These are phyloP conservation scores for Echria macrotheca DNA, from an alignment of 495 filamentous ascomycete genomes.

Conservation along the genomic window DNA sequence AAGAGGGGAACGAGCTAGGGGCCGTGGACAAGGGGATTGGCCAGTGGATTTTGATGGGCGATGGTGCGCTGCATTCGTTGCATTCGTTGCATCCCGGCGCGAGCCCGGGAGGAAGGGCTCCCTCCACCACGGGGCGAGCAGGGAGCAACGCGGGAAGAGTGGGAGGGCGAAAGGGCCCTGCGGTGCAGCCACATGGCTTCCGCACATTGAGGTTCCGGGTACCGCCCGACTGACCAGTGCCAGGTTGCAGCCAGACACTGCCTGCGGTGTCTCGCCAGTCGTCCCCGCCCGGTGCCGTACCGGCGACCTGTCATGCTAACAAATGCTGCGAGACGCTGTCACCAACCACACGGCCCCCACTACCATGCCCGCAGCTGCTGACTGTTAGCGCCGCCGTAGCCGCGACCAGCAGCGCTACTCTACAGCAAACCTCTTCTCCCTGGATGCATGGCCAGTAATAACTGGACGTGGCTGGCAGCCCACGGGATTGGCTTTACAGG, in stretches of 20 bases:
- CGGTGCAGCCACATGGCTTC: conserved; percentile 19
- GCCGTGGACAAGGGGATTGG: conserved; percentile 10
- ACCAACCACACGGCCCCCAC: no score
- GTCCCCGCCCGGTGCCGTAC: neutral
- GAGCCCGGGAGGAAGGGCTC: conserved; percentile 9
- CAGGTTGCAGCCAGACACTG: conserved; percentile 2
- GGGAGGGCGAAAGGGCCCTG: conserved; percentile 10
- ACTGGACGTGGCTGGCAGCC: neutral
- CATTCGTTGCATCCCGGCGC: conserved; percentile 4
- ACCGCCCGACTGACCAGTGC: conserved; percentile 1
- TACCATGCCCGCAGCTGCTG: neutral
- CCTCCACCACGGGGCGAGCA: conserved; percentile 2
- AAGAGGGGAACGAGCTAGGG: conserved; percentile 10
- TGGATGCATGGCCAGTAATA: neutral
- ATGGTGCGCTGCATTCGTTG: conserved; percentile 1
- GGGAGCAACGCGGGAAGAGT: conserved; percentile 9
- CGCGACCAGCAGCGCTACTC: neutral
- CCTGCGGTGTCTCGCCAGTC: neutral
- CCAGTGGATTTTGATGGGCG: conserved; percentile 11
- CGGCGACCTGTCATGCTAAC: neutral
- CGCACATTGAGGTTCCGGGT: conserved; percentile 22
- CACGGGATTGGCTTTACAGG: neutral
- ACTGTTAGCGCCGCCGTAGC: conserved; percentile 8
- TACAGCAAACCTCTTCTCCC: no score
- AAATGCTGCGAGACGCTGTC: no score